A percentile compares a stretch with the other conserved stretches of the same genome.
phyloP scores from a whole-genome alignment of 2,329 filamentous ascomycete genomes.

The Metarhizium robertsii region DNA sequence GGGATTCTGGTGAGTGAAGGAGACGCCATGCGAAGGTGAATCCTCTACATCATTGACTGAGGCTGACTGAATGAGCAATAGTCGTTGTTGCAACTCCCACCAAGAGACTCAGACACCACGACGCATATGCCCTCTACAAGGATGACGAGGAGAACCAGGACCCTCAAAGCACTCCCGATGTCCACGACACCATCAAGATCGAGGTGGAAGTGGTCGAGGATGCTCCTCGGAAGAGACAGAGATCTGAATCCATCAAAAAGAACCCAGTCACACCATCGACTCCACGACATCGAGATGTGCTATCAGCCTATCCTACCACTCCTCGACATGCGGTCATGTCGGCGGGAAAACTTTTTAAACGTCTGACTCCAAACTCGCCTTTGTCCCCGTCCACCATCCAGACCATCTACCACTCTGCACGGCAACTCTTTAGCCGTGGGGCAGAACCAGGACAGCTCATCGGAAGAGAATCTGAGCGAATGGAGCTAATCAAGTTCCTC shows the following conservation, averaged over 20 bases:
- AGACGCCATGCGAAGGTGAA: neutral
- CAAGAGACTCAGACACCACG: conserved; percentile 37
- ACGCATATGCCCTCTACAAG: conserved; percentile 33
- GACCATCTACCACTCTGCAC: conserved; percentile 78
- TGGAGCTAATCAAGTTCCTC: conserved; percentile 62
- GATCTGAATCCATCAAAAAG: conserved; percentile 25
- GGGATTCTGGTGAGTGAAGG: conserved; percentile 20
- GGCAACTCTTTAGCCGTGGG: conserved; percentile 78
- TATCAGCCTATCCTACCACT: conserved; percentile 63
- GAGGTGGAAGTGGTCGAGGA: conserved; percentile 33
- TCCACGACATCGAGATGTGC: conserved; percentile 69
- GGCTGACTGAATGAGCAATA: conserved; percentile 10
- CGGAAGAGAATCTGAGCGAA: conserved; percentile 61
- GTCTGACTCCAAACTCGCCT: conserved; percentile 69
- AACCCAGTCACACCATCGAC: conserved; percentile 61
- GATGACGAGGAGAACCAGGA: conserved; percentile 58
- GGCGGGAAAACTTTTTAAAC: conserved; percentile 63
- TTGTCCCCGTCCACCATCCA: conserved; percentile 57
- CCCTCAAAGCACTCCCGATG: conserved; percentile 13
- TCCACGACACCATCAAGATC: conserved; percentile 28
- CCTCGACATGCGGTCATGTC: conserved; percentile 79
- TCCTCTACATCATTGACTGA: neutral
- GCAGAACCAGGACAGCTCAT: conserved; percentile 66
- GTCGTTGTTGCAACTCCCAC: conserved; percentile 23
- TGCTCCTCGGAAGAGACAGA: conserved; percentile 17